phyloP scores from a whole-genome alignment of 805 yeast species.

The Allodekkera sacchari region DNA sequence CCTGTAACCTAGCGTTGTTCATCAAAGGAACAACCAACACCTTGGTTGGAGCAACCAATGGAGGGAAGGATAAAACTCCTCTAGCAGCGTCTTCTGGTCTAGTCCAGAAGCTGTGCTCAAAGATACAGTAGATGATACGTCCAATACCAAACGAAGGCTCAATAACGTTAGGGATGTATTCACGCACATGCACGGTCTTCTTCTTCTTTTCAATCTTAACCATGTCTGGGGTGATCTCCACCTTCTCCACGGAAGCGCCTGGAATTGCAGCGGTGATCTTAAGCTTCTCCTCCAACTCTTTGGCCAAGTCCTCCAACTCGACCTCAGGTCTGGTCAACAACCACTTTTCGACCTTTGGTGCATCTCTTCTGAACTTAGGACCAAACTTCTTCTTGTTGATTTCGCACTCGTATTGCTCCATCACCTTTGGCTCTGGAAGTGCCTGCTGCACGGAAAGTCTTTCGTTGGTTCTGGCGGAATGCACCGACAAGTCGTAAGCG shows the following conservation, averaged over 20 bases:
- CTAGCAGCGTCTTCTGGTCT: constrained; percentile 87
- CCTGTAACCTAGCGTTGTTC: constrained; percentile 69
- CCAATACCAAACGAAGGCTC: constrained; percentile 99
- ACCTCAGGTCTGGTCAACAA: constrained; percentile 69
- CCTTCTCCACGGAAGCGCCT: constrained; percentile 46
- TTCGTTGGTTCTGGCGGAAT: constrained; percentile 89
- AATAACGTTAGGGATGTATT: constrained; percentile 92
- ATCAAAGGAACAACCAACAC: constrained; percentile 93
- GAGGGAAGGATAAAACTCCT: constrained; percentile 81
- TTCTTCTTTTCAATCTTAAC: constrained; percentile 71
- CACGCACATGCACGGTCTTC: constrained; percentile 85
- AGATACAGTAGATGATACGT: constrained; percentile 84
- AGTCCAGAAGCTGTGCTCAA: constrained; percentile 93
- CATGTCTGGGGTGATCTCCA: constrained; percentile 63
- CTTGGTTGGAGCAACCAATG: constrained; percentile 95
- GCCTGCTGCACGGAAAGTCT: constrained; percentile 91
- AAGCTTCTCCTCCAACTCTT: constrained; percentile 54
- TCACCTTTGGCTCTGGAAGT: constrained; percentile 73
- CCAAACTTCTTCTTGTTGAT: constrained; percentile 95
- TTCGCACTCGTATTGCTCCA: constrained; percentile 77
- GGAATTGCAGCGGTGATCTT: constrained; percentile 60
- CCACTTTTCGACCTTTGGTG: constrained; percentile 84
- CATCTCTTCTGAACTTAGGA: constrained; percentile 95
- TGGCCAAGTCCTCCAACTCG: constrained; percentile 70
- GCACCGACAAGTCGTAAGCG: constrained; percentile 95